Percentiles rank a stretch among this genome's conserved stretches.
Conservation (phyloP, 2,329 filamentous ascomycete genomes). For the Colletotrichum ledebouriae region DNA sequence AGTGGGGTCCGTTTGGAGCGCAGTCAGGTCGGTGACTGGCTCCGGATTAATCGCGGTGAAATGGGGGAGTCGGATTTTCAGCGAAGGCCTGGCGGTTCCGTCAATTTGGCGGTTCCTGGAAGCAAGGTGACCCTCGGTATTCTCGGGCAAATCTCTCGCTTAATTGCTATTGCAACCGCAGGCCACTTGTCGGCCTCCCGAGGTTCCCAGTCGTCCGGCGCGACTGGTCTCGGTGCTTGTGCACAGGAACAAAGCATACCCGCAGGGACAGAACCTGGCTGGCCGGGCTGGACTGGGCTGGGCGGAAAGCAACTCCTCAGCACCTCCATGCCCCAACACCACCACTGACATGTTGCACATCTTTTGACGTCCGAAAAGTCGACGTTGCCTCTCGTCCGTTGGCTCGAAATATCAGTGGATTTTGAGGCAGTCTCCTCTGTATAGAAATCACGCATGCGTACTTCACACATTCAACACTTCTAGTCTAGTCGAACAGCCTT, state of each 20-base stretch:
- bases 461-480: too few species aligned
- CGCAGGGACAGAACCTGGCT: too few species aligned
- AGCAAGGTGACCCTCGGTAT: conserved; percentile 30
- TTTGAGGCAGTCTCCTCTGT: conserved; percentile 9
- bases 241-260: too few species aligned
- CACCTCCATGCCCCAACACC: conserved; percentile 5
- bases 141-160: conserved; percentile 39
- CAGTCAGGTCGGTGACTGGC: conserved; percentile 23
- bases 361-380: background rate
- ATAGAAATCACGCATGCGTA: background rate
- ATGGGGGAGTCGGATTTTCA: conserved; percentile 5
- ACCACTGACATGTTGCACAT: background rate
- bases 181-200: too few species aligned
- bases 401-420: conserved; percentile 15
- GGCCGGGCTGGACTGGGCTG: too few species aligned
- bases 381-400: background rate
- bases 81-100: conserved; percentile 14
- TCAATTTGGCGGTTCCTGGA: conserved; percentile 11
- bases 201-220: too few species aligned
- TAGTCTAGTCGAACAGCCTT: background rate
- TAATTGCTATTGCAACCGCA: background rate
- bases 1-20: too few species aligned
- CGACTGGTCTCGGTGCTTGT: too few species aligned
- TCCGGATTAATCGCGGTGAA: conserved; percentile 38
- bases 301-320: background rate